Base-by-base conservation (phyloP, 768 basidiomycete genomes). In the Fomitopsis serialis region DNA sequence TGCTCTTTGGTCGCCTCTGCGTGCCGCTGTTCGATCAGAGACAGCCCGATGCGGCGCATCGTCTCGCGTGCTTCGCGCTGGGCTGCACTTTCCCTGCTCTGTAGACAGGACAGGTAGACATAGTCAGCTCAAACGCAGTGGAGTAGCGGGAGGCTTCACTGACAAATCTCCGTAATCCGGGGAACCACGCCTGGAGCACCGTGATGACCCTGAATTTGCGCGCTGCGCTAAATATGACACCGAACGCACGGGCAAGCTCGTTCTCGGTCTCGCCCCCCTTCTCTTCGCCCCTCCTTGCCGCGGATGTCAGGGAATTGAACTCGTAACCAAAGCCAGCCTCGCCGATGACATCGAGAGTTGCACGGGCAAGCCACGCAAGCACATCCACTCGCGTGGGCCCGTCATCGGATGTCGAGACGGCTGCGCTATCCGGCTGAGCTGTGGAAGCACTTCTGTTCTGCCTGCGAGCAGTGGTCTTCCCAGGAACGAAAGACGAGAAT, bases 331-430 rank as follows among this genome's bases (percentile, higher is more conserved):
- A 88, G 59, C 85, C 84, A 6, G 89, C 84, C 35, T 86, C 71
- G 9, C 88, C 88, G 48, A 93, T 90, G 51, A 88, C 79, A 57
- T 92, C 90, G 9, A 92, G 72, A 3, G 88, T 89, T 46, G 79
- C 78, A 52, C 78, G 79, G 40, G 79, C 81, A 2, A 91, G 70
- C 80, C 83, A 89, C 3, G 74, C 69, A 35, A 85, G 70, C 2
- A 83, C 78, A 35, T 93, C 84, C 29, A 89, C 67, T 68, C 19
- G 46, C 53, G 42, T 47, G 53, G 6, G 11, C 6, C 29, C 54
- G 45, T 15, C 47, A 40, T 45, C 17, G 10, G 25, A 12, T 3
- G 17, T 19, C n/a, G 46, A 23, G 27, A n/a, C 23, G 5, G 24
- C 3, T 42, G 10, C 34, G 52, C 19, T 22, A 34, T 21, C 44